phyloP scores from a whole-genome alignment of 305 asterid genomes.

The Petunia hybrid region DNA sequence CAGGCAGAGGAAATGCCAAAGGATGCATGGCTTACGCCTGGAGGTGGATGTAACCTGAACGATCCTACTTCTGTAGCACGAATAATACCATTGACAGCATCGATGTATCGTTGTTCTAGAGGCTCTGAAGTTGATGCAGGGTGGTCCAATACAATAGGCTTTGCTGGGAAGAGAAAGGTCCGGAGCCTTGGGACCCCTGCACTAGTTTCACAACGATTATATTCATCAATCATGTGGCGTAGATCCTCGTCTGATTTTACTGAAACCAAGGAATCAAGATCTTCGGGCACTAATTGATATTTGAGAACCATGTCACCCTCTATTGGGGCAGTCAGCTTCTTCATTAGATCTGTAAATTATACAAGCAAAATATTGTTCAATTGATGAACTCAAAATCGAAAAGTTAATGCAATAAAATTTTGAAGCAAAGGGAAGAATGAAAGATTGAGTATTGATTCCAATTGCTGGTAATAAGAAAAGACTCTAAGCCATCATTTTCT shows the following conservation, averaged over 20 bases:
- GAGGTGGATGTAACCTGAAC: slow-evolving; percentile 2
- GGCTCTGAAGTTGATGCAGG: slow-evolving; percentile 36
- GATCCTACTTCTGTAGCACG: slow-evolving; percentile 29
- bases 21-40: not conserved
- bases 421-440: not conserved
- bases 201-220: slow-evolving; percentile 50
- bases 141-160: slow-evolving; percentile 48
- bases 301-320: slow-evolving; percentile 78
- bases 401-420: not conserved
- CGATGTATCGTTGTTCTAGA: slow-evolving; percentile 60
- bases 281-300: slow-evolving; percentile 74
- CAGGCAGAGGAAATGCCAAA: slow-evolving; percentile 49
- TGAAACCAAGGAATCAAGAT: slow-evolving; percentile 75
- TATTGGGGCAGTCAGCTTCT: slow-evolving; percentile 60
- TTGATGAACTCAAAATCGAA: not conserved
- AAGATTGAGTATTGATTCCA: not conserved
- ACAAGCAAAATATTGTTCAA: not conserved
- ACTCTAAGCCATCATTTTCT: not conserved
- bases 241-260: slow-evolving; percentile 80
- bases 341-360: slow-evolving; percentile 64
- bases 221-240: slow-evolving; percentile 73
- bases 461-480: not conserved
- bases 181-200: slow-evolving; percentile 60
- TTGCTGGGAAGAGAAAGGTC: slow-evolving; percentile 70
- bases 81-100: slow-evolving; percentile 63